Evolutionary conservation across 192 early-diverging fungal species (phyloP).

Genomic region (Borealophlyctis nickersoniae): DNA sequence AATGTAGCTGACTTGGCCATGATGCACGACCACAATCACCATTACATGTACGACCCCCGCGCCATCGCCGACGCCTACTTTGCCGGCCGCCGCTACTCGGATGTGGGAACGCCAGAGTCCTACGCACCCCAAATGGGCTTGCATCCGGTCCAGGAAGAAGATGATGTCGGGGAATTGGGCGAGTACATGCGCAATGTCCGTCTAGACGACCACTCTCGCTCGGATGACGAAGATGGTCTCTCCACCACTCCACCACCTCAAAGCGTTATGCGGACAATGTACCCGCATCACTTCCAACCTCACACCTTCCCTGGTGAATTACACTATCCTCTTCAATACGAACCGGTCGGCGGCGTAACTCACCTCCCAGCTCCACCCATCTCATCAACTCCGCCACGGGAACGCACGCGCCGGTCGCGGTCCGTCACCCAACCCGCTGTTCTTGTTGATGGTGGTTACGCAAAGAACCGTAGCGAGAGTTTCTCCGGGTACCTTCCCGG

Average conservation of each 20-base stretch:
- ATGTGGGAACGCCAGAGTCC: background rate
- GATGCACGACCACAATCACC: background rate
- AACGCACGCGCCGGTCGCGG: conserved; percentile 24
- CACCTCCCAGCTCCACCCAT: background rate
- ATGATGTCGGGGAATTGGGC: background rate
- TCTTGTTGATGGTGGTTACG: too few relatives aligned
- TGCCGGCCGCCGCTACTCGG: conserved; percentile 19
- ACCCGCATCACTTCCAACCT: too few relatives aligned
- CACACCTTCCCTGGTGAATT: too few relatives aligned
- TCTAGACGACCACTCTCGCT: background rate
- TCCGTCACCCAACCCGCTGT: conserved; percentile 27
- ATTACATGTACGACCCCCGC: conserved; percentile 16
- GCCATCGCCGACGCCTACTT: conserved; percentile 32
- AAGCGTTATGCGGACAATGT: too few relatives aligned
- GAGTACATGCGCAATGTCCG: conserved; percentile 10
- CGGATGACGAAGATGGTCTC: background rate
- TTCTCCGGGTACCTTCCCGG: conserved; percentile 29
- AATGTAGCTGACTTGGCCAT: background rate
- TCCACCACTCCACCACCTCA: too few relatives aligned
- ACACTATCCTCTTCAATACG: background rate
- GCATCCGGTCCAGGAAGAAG: background rate
- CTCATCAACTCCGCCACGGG: conserved; percentile 18
- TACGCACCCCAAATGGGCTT: background rate
- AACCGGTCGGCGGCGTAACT: background rate
- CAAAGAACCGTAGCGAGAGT: conserved; percentile 15